Evolutionary conservation across 2,329 filamentous ascomycete species (phyloP).

Genomic region (Alternaria dauci): DNA sequence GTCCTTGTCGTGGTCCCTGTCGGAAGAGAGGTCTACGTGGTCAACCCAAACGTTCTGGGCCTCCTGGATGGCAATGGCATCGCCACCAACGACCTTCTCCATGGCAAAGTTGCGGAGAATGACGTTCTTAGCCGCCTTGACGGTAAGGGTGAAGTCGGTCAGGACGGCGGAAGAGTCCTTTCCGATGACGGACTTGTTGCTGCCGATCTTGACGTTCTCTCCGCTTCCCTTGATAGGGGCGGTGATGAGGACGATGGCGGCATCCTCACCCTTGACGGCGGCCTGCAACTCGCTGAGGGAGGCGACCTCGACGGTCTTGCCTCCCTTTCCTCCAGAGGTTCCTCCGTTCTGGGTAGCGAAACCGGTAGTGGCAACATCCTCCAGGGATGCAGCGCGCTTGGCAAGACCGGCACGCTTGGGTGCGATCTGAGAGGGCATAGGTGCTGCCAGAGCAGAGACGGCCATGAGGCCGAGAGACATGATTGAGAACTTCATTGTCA

Average conservation of each 20-base stretch:
- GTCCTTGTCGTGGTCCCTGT: constrained; percentile 69
- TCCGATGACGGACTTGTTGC: constrained; percentile 63
- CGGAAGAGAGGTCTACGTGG: constrained; percentile 70
- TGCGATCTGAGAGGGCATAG: constrained; percentile 34
- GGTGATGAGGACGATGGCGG: constrained; percentile 58
- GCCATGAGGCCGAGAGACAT: constrained; percentile 42
- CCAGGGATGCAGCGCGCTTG: constrained; percentile 40
- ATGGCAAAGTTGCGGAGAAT: constrained; percentile 66
- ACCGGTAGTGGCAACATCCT: constrained; percentile 41
- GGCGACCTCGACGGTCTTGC: constrained; percentile 47
- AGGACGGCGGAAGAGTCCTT: constrained; percentile 57
- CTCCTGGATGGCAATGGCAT: constrained; percentile 61
- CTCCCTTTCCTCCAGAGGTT: constrained; percentile 52
- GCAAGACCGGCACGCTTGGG: constrained; percentile 29
- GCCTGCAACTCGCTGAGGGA: constrained; percentile 52
- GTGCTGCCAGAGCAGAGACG: constrained; percentile 46
- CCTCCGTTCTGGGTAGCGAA: constrained; percentile 48
- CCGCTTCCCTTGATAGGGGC: constrained; percentile 55
- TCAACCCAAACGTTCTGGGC: constrained; percentile 69
- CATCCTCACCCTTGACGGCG: constrained; percentile 55
- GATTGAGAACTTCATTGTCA: constrained; percentile 43
- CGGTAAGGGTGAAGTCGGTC: constrained; percentile 57
- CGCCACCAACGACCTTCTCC: constrained; percentile 59
- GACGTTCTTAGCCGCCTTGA: constrained; percentile 62
- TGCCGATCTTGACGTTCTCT: constrained; percentile 55